Percentiles rank a stretch among this genome's conserved stretches.
phyloP scores from a whole-genome alignment of 345 rosid genomes.

The Odontarrhena argentea region DNA sequence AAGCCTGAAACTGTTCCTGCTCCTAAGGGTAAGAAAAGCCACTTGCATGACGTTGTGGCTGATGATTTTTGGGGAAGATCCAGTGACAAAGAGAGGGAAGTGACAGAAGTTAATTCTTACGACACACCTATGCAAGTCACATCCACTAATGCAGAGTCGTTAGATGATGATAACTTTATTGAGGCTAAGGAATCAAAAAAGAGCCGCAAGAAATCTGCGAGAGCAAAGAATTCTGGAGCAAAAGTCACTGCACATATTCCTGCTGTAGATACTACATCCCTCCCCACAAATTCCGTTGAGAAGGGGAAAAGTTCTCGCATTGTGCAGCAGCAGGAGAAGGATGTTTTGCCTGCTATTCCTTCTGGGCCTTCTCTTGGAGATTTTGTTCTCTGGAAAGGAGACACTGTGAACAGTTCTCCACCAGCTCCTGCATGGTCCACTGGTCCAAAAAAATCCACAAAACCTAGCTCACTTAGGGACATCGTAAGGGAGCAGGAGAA shows the following conservation, averaged over 20 bases:
- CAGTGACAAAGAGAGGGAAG: conserved; percentile 50
- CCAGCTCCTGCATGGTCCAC: conserved; percentile 88
- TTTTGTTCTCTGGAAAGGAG: conserved; percentile 93
- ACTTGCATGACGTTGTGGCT: conserved; percentile 67
- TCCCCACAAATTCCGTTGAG: conserved; percentile 65
- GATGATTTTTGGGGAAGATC: conserved; percentile 69
- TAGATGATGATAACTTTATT: conserved; percentile 73
- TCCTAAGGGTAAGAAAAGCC: conserved; percentile 61
- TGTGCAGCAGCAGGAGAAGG: conserved; percentile 68
- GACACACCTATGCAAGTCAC: conserved; percentile 42
- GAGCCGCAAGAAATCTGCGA: conserved; percentile 90
- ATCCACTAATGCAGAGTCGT: conserved; percentile 39
- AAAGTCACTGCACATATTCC: conserved; percentile 49
- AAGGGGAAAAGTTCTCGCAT: conserved; percentile 68
- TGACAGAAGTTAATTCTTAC: conserved; percentile 37
- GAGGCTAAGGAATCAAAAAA: conserved; percentile 88
- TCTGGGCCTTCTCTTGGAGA: conserved; percentile 96
- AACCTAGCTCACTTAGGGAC: conserved; percentile 82
- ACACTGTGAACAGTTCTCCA: conserved; percentile 52
- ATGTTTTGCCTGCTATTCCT: conserved; percentile 73
- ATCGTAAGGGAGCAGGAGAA: conserved; percentile 92
- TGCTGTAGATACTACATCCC: conserved; percentile 50
- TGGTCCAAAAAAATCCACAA: conserved; percentile 61
- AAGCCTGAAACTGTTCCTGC: conserved; percentile 51
- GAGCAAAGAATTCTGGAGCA: conserved; percentile 62